Base-by-base conservation (phyloP, 164 flowering plant species). In the Magnolia changhungtana region DNA sequence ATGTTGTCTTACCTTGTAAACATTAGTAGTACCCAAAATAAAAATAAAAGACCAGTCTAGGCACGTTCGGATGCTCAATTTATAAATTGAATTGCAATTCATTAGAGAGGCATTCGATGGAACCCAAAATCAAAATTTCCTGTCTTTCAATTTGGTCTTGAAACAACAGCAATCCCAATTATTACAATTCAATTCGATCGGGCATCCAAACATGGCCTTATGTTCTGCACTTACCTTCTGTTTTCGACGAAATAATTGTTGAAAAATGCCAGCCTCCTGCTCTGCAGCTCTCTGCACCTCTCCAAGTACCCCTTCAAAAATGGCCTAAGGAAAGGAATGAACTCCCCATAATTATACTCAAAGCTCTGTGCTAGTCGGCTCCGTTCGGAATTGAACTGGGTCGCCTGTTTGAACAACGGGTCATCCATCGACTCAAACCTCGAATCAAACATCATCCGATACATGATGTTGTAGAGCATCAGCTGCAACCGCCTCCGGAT, bases 351-450 rank as follows among this genome's bases (percentile, higher is more conserved):
- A 23, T 91, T 91, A 50, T 91, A 91, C 81, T 91, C 91, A 67
- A 91, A 89, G 52, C 93, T 90, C 81, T 91, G 95, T 20, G 92
- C 93, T 81, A 91, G 79, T 1, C 93, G 75, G 76, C 95, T 91
- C 73, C 95, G 87, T 79, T 90, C 92, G 1, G 87, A 80, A 63
- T 91, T 91, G 59, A 90, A 85, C 63, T 10, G 50, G 0, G 85
- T 88, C 0, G 86, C 85, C 71, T 88, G 72, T 19, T 76, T 63
- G 76, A 91, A 91, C 81, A 87, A 50, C 0, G 91, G 92, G 70
- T 91, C 95, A 6, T 91, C 86, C 69, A 67, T 72, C 0, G 86
- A 81, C 81, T 86, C 86, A 51, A 91, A 91, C 79, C 78, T 87
- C n/a, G 79, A 55, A 75, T 90, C 92, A 51, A 90, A 91, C 95